Evolutionary conservation across 306 rosid genomes (phyloP), one percentile per base, ranked within the genome.

Genomic region (Trichosanthes cucumerina): DNA sequence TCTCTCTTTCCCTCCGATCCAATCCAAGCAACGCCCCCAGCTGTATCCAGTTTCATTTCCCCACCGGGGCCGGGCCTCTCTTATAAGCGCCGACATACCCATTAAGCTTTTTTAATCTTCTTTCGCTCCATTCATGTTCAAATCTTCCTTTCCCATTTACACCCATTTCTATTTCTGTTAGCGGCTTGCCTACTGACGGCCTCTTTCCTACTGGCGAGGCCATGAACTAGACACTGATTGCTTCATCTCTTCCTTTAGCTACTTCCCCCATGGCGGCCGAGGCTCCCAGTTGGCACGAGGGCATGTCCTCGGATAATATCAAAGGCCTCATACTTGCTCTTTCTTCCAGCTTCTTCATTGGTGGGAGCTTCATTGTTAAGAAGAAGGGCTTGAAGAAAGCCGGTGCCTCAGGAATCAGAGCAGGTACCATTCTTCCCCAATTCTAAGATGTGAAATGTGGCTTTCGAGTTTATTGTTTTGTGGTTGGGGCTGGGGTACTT

Each of bases 301-400:
- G 89, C 1, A 88, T 92, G 90, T 90, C 97, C 52, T 75, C 92
- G 4, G 97, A 90, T 14, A 92, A 92, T 43, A 19, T 88, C 24
- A 92, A 90, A 69, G 97, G 97, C 39, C 79, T 92, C 2, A 69
- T 84, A 23, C 96, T 92, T 24, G 97, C 88, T 68, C 89, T 92
- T 7, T 92, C 97, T 0, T 92, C 97, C 0, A 92, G 97, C 78
- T 63, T 92, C 84, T 92, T 92, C 87, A 92, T 92, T 52, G 97
- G 97, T 24, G 89, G 89, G 7, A 90, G 96, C 69, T 92, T 92
- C 88, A 92, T 92, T 78, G 93, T 92, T n/a, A 92, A 92, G 82
- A 92, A 92, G 84, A 92, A 92, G 86, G 97, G 97, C 39, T 85
- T 92, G 88, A 92, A 92, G 90, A 92, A 87, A 78, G 97, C 97